Evolutionary conservation across 1,284 basidiomycete genomes (phyloP), one percentile per base, ranked within the genome.

Genomic region (Rhodotorula sp.): DNA sequence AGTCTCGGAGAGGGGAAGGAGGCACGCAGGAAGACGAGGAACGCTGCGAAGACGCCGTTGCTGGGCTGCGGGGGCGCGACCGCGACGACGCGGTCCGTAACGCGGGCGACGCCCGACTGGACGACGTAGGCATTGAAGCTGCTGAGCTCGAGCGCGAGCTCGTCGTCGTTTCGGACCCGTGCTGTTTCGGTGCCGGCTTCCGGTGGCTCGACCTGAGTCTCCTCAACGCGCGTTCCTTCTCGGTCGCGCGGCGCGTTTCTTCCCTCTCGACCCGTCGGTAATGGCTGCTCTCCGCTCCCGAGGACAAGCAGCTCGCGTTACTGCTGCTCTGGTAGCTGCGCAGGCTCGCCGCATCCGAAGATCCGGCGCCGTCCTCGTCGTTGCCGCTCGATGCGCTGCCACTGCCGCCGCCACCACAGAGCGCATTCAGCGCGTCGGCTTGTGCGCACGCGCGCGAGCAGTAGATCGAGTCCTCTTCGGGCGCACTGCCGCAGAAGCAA

Each of bases 401-500:
- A n/a, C 63, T 59, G 14, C 43, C 39, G 10, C 43, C 58, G 14
- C 59, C 59, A 3, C 65, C 75, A 43, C 70, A 71, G 6, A 76
- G 59, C 10, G 75, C 72, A n/a, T 69, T 66, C 43, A 76, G 47
- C 62, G 75, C 75, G 58, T 76, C 75, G 6, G 64, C 62, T 4
- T 69, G 70, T 3, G 72, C 72, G 65, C 75, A 76, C 15, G 57
- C 47, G 2, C 66, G 51, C 14, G 59, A 58, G 68, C 75, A 76
- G 62, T 76, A 76, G 62, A 76, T 76, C 54, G 64, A 67, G 49
- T 76, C 75, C 51, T 71, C 72, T 46, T 76, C 72, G 49, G 66
- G 62, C 0, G 39, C 51, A 8, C 43, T 43, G 31, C 75, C 75
- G 62, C 75, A 76, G 64, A 76, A 76, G 65, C 75, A 76, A 3